These are phyloP conservation scores for Vitis hybrid DNA, from an alignment of 177 flowering plant species.

Conservation along the genomic window DNA sequence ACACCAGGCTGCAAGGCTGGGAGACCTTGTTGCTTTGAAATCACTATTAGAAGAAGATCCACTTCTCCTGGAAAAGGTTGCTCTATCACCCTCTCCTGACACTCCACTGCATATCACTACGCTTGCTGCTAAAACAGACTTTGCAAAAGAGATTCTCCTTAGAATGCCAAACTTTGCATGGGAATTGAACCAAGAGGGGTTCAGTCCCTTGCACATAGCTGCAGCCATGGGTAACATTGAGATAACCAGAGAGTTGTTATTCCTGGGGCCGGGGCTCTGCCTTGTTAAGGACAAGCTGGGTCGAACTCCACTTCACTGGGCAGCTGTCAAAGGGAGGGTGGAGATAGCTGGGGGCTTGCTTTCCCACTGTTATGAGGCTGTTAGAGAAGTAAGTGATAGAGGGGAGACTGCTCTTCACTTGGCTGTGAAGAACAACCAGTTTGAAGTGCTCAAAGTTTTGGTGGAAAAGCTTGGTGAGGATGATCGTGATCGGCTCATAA, in stretches of 20 bases:
- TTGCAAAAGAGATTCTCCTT: background rate
- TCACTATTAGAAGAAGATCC: too few relatives aligned
- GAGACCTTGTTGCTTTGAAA: background rate
- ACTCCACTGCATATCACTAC: too few relatives aligned
- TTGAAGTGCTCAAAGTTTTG: background rate
- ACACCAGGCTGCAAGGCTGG: background rate
- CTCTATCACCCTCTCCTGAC: too few relatives aligned
- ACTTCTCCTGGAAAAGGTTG: too few relatives aligned
- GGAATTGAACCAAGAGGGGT: background rate
- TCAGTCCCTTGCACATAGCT: background rate
- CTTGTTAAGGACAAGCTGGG: background rate
- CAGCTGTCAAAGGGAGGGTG: slow-evolving; percentile 1
- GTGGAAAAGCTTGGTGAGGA: background rate
- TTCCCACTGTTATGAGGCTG: background rate
- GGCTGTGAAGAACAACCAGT: slow-evolving; percentile 4
- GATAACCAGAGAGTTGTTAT: background rate
- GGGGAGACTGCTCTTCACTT: slow-evolving; percentile 8
- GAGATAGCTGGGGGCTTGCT: background rate
- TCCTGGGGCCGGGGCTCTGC: background rate
- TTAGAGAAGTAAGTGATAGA: background rate
- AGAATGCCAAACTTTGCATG: background rate
- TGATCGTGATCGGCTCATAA: background rate
- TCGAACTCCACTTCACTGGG: slow-evolving; percentile 6
- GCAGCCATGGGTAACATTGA: background rate
- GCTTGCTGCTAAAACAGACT: background rate